Evolutionary conservation across 1,139 yeast species (phyloP).

Genomic region (Sugiyamaella pinicola): DNA sequence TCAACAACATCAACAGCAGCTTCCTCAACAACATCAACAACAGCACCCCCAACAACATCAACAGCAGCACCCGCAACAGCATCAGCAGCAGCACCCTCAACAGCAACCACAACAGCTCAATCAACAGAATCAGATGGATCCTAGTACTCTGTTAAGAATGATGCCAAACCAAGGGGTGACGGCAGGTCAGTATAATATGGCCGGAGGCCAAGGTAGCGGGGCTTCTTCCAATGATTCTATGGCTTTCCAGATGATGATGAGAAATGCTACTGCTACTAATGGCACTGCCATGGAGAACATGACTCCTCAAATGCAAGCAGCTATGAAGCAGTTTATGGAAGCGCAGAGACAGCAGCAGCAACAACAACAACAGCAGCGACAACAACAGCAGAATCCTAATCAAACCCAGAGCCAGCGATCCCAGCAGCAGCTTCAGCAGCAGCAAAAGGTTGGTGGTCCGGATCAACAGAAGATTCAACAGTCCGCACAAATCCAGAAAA

Average conservation of each 20-base stretch:
- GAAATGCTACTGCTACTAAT: slow-evolving; percentile 14
- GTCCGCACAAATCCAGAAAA: slow-evolving; percentile 7
- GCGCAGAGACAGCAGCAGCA: slow-evolving; percentile 23
- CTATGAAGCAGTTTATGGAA: slow-evolving; percentile 22
- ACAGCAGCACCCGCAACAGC: slow-evolving; percentile 11
- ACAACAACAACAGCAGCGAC: slow-evolving; percentile 27
- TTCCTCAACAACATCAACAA: slow-evolving; percentile 19
- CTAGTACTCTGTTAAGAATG: slow-evolving; percentile 8
- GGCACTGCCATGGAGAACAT: slow-evolving; percentile 17
- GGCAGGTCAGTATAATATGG: slow-evolving; percentile 3
- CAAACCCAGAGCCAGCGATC: slow-evolving; percentile 19
- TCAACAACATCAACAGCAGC: slow-evolving; percentile 16
- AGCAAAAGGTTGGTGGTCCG: slow-evolving; percentile 14
- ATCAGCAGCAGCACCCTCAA: slow-evolving; percentile 2
- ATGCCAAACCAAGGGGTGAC: slow-evolving; percentile 11
- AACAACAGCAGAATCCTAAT: slow-evolving; percentile 19
- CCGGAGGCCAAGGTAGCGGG: background rate
- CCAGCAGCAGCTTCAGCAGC: slow-evolving; percentile 25
- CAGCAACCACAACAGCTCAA: background rate
- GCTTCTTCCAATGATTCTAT: slow-evolving; percentile 5
- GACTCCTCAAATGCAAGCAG: slow-evolving; percentile 21
- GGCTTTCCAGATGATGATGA: slow-evolving; percentile 17
- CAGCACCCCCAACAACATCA: slow-evolving; percentile 19
- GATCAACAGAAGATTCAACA: slow-evolving; percentile 10
- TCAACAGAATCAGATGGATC: slow-evolving; percentile 10